A percentile compares a stretch with the other conserved stretches of the same genome.
Evolutionary conservation across 352 stramenopile species (phyloP).

Genomic region (Phytophthora litchii): DNA sequence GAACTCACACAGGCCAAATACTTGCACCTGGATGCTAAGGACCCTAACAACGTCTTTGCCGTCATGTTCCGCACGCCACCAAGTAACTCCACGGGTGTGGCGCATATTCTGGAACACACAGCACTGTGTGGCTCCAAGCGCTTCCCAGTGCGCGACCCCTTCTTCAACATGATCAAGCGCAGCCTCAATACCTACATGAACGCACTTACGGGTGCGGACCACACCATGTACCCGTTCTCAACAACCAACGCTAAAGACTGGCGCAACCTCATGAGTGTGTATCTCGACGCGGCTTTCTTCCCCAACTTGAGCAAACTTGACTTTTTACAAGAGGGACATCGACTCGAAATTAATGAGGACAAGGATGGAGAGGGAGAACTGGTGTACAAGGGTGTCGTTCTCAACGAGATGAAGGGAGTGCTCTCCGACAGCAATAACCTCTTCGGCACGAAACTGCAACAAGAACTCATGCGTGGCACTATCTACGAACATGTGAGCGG

Average conservation of each 20-base stretch:
- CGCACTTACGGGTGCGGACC: slow-evolving; percentile 98
- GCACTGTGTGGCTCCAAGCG: slow-evolving; percentile 95
- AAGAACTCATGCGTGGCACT: slow-evolving; percentile 90
- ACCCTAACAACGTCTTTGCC: slow-evolving; percentile 90
- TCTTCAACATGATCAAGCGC: slow-evolving; percentile 99
- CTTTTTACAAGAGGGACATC: slow-evolving; percentile 85
- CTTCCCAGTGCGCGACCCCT: slow-evolving; percentile 98
- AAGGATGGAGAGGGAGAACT: slow-evolving; percentile 48
- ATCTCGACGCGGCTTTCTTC: slow-evolving; percentile 97
- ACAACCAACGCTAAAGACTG: slow-evolving; percentile 98
- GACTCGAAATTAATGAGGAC: slow-evolving; percentile 57
- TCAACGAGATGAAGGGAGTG: slow-evolving; percentile 99
- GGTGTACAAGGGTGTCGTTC: slow-evolving; percentile 95
- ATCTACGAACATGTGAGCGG: slow-evolving; percentile 88
- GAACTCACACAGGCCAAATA: slow-evolving; percentile 74
- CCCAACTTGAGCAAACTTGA: slow-evolving; percentile 85
- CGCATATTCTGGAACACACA: slow-evolving; percentile 98
- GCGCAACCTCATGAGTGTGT: slow-evolving; percentile 97
- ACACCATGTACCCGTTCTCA: slow-evolving; percentile 99
- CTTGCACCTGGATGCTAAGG: slow-evolving; percentile 83
- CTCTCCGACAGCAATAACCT: slow-evolving; percentile 95
- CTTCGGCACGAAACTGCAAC: slow-evolving; percentile 90
- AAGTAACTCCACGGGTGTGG: slow-evolving; percentile 95
- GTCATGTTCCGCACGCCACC: slow-evolving; percentile 98
- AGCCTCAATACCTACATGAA: slow-evolving; percentile 99